A percentile compares a stretch with the other conserved stretches of the same genome.
phyloP scores from a whole-genome alignment of 2,329 filamentous ascomycete species.

The Talaromyces sp. region DNA sequence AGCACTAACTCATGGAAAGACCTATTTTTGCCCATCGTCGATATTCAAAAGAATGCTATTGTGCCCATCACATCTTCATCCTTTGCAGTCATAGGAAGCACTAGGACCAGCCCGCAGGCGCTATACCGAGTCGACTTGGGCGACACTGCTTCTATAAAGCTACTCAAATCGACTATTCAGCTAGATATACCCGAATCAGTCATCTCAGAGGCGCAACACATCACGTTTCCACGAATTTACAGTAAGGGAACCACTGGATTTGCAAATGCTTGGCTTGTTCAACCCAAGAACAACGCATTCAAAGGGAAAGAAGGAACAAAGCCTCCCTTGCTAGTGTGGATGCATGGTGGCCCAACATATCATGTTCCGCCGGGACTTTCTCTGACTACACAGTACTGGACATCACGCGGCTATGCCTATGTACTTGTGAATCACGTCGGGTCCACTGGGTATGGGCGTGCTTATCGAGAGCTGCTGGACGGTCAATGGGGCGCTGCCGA shows the following conservation, averaged over 20 bases:
- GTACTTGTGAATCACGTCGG: constrained; percentile 55
- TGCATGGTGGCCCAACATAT: constrained; percentile 55
- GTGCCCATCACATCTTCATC: constrained; percentile 2
- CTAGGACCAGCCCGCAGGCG: constrained; percentile 6
- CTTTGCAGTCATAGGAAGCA: constrained; percentile 16
- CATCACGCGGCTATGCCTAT: constrained; percentile 56
- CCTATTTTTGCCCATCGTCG: constrained; percentile 12
- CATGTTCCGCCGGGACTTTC: constrained; percentile 47
- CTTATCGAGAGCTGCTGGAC: constrained; percentile 52
- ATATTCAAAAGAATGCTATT: constrained; percentile 16
- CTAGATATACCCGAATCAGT: constrained; percentile 8
- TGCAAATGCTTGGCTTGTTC: constrained; percentile 51
- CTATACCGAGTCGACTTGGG: constrained; percentile 11
- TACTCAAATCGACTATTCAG: constrained; percentile 6
- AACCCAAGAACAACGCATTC: constrained; percentile 50
- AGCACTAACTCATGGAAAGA: constrained; percentile 14
- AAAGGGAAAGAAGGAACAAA: constrained; percentile 37
- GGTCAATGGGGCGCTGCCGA: constrained; percentile 55
- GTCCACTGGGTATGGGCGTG: constrained; percentile 52
- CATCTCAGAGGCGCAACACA: constrained; percentile 7
- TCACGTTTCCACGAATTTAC: constrained; percentile 10
- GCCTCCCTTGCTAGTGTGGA: constrained; percentile 52
- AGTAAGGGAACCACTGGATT: not conserved
- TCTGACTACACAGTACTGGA: constrained; percentile 54
- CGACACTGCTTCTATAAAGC: not conserved